Evolutionary conservation across 805 yeast species (phyloP).

Genomic region (Metschnikowia kofuensis): DNA sequence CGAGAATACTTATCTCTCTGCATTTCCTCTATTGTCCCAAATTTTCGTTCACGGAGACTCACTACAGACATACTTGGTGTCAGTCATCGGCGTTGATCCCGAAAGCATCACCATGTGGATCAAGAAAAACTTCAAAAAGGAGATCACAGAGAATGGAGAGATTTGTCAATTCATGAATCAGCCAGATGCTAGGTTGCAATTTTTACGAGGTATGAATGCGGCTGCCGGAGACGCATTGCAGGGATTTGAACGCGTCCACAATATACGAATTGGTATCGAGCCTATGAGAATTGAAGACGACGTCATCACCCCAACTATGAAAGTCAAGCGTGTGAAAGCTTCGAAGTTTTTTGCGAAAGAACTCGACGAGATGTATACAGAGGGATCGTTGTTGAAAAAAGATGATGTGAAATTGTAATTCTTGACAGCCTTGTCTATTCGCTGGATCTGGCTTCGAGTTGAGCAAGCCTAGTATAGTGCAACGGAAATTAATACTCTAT

Average conservation of each 20-base stretch:
- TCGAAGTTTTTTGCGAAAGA: slow-evolving; percentile 21
- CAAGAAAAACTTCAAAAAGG: slow-evolving; percentile 4
- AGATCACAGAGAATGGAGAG: slow-evolving; percentile 14
- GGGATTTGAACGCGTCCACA: slow-evolving; percentile 65
- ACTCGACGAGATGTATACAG: slow-evolving; percentile 15
- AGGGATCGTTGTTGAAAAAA: slow-evolving; percentile 32
- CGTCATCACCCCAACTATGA: slow-evolving; percentile 64
- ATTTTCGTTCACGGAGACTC: slow-evolving; percentile 65
- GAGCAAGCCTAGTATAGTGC: background rate
- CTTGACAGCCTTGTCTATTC: background rate
- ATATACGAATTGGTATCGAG: slow-evolving; percentile 50
- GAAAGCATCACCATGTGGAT: slow-evolving; percentile 20
- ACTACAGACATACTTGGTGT: slow-evolving; percentile 53
- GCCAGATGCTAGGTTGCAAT: slow-evolving; percentile 25
- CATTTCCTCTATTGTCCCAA: slow-evolving; percentile 50
- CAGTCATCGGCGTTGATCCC: slow-evolving; percentile 59
- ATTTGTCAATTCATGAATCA: slow-evolving; percentile 28
- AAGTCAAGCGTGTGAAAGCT: slow-evolving; percentile 43
- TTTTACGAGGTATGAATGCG: slow-evolving; percentile 37
- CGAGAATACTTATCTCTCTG: slow-evolving; percentile 28
- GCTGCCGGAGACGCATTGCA: slow-evolving; percentile 38
- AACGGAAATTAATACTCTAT: background rate
- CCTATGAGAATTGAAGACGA: slow-evolving; percentile 62
- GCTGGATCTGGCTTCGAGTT: too few relatives aligned
- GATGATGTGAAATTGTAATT: slow-evolving; percentile 20